Base-by-base conservation (phyloP, 1,139 yeast genomes). In the Saccharomyces hybrid region DNA sequence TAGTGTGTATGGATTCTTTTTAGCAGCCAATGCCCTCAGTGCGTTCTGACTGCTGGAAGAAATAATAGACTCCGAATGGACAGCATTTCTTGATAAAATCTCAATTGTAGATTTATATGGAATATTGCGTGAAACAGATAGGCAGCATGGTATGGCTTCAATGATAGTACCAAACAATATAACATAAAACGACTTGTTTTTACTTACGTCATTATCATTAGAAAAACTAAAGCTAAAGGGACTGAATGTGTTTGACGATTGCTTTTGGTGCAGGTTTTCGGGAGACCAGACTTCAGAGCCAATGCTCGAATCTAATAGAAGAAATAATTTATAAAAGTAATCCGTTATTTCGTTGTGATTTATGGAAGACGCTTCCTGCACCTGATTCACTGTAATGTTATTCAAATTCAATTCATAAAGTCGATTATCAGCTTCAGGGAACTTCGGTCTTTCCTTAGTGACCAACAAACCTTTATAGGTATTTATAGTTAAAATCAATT, bases 81-180 rank as follows among this genome's bases (percentile, higher is more conserved):
- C 81, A 1, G 90, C 81, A 64, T 89, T 89, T 57, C 91, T 76
- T 34, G 91, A 83, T 31, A 91, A 72, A 13, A 88, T 74, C 58
- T 90, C 97, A 46, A 90, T 81, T 3, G 86, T 74, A 47, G 80
- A 78, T 52, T 86, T 80, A 65, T 82, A 81, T 14, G 80, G 75
- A 13, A 81, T 69, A 5, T 79, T 80, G n/a, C 78, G 71, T 5
- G 78, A 73, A 3, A 73, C 76, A 13, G 79, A 78, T 52, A 82
- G 72, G 49, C 88, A 81, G 80, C 87, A 84, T 0, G 96, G 93
- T 46, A 83, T 72, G 0, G 85, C 75, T 54, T 85, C 89, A 11
- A 89, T 75, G 19, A 88, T 74, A 3, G 84, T 80, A 0, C 91
- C 83, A 68, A 90, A 84, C 19, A 89, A 70, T 52, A 87, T 90